Percentiles rank a stretch among this genome's conserved stretches.
Conservation (phyloP, 2,329 filamentous ascomycete genomes). For the Ceratocystis albifundus region DNA sequence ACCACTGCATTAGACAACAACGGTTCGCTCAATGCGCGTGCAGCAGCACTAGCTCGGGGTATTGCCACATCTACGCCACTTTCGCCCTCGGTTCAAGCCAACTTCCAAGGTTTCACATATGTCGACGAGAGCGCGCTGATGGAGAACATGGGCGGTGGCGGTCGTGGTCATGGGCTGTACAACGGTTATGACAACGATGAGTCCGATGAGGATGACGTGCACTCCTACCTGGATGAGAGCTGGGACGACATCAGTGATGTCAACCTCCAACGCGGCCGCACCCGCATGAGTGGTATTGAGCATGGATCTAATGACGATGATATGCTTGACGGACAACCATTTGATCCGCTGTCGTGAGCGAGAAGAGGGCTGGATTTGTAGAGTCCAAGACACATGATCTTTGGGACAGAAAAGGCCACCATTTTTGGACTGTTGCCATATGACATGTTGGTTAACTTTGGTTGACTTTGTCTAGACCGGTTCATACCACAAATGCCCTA, state of each 20-base stretch:
- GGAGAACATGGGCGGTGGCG: slow-evolving; percentile 56
- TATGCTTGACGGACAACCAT: slow-evolving; percentile 51
- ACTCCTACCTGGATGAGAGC: slow-evolving; percentile 40
- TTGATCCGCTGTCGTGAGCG: slow-evolving; percentile 42
- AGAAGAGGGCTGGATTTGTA: not conserved
- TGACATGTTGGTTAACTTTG: too few species aligned
- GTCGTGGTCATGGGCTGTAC: slow-evolving; percentile 35
- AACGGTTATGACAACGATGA: slow-evolving; percentile 42
- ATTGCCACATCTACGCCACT: slow-evolving; percentile 84
- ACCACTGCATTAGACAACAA: slow-evolving; percentile 85
- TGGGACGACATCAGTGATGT: slow-evolving; percentile 50
- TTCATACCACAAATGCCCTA: too few species aligned
- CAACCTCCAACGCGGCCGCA: slow-evolving; percentile 42
- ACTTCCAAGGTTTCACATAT: slow-evolving; percentile 97
- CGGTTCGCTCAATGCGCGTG: slow-evolving; percentile 79
- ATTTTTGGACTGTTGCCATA: too few species aligned
- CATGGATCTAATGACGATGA: slow-evolving; percentile 48
- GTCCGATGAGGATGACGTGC: slow-evolving; percentile 35
- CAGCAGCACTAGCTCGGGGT: slow-evolving; percentile 72
- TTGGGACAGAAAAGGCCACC: too few species aligned
- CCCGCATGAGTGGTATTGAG: slow-evolving; percentile 56
- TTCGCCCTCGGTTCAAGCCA: slow-evolving; percentile 90
- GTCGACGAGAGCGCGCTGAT: slow-evolving; percentile 96
- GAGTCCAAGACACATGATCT: too few species aligned
- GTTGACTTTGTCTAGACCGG: too few species aligned